These are phyloP conservation scores for Fraxinus sp. DNA, from an alignment of 305 asterid species.

Conservation along the genomic window DNA sequence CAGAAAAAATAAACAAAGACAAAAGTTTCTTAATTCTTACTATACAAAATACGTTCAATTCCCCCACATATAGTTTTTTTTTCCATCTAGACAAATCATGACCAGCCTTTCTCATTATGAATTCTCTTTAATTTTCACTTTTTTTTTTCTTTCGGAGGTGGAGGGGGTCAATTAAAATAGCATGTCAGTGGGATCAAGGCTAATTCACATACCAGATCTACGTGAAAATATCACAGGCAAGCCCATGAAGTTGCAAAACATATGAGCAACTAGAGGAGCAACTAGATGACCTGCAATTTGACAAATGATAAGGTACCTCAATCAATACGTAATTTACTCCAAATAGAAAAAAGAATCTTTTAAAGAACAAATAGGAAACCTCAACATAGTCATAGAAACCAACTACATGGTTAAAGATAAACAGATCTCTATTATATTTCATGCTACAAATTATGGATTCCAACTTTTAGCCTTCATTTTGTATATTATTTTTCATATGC, in stretches of 20 bases:
- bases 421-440: background rate
- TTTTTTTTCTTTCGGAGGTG: background rate
- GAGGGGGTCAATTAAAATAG: background rate
- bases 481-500: background rate
- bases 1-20: background rate
- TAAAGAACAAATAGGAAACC: background rate
- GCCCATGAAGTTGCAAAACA: slow-evolving; percentile 92
- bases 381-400: background rate
- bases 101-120: background rate
- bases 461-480: background rate
- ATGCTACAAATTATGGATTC: background rate
- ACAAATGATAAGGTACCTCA: slow-evolving; percentile 14
- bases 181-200: slow-evolving; percentile 5
- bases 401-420: background rate
- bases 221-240: slow-evolving; percentile 63
- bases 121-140: background rate
- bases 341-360: background rate
- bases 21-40: background rate
- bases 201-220: slow-evolving; percentile 52
- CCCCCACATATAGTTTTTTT: background rate
- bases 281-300: slow-evolving; percentile 61
- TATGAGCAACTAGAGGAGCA: slow-evolving; percentile 81
- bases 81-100: background rate
- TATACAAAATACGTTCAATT: background rate
- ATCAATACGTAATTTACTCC: background rate